Base-by-base conservation (phyloP, 805 yeast species). In the Candida alai region DNA sequence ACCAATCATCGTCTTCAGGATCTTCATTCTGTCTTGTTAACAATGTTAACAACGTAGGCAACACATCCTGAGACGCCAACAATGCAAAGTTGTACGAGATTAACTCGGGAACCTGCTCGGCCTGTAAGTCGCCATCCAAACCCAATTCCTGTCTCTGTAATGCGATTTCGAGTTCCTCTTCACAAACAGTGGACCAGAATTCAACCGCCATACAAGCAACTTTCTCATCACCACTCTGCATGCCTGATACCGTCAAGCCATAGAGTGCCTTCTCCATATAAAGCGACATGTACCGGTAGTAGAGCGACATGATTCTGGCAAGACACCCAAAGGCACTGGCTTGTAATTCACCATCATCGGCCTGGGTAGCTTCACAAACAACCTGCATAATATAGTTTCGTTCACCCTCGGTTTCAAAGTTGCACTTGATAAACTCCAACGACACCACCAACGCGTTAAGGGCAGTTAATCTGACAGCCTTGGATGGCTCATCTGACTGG, bases 131-230 rank as follows among this genome's bases (percentile, higher is more conserved):
- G 22, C 14, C 19, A 31, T 72, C 69, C 35, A 70, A 71, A 28
- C 76, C 76, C 48, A 56, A 69, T 46, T 82, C 88, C 30, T 78
- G 80, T 44, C 75, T 68, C 53, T 80, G 85, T 39, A 76, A 60
- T 12, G 83, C 76, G 40, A 85, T 78, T 43, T 86, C 96, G 43
- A 84, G 71, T 61, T 93, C 98, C 54, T 84, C 96, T 65, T 93
- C 98, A 67, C 97, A 89, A n/a, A 93, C 93, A n/a, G 98, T 87
- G 40, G 90, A 80, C 98, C 98, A 93, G 58, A 93, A 90, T 65
- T 93, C 98, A 38, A 93, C 93, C 19, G 98, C 97, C 97, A 90
- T 89, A 55, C 97, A 87, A 1, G 96, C 83, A 19, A 93, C 97
- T 49, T 76, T 76, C 50, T 84, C 95, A 62, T 86, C 83, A 21